These are phyloP conservation scores for Austroboletus niveus DNA, from an alignment of 1,284 basidiomycete genomes.

Conservation along the genomic window DNA sequence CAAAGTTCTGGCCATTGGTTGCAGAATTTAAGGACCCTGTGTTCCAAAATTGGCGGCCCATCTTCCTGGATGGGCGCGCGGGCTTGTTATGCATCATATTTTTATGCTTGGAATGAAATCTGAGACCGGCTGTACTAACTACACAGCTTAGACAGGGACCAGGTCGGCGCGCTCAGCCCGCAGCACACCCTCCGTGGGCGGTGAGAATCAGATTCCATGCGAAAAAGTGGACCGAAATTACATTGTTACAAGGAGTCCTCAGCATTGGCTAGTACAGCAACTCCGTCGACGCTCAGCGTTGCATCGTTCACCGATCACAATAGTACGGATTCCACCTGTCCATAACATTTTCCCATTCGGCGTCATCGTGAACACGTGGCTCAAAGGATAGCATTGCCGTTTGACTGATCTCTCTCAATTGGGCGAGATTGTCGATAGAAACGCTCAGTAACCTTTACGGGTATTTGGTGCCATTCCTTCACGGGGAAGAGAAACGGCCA, in stretches of 20 bases:
- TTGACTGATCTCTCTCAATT: slow-evolving; percentile 10
- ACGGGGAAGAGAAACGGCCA: slow-evolving; percentile 17
- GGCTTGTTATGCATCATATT: slow-evolving; percentile 2
- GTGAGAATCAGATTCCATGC: slow-evolving; percentile 25
- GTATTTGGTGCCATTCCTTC: slow-evolving; percentile 5
- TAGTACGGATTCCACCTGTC: neutral
- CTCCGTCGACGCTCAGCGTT: neutral
- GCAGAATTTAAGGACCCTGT: neutral
- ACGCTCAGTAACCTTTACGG: slow-evolving; percentile 11
- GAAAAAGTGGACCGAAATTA: slow-evolving; percentile 18
- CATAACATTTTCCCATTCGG: neutral
- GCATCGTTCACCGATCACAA: neutral
- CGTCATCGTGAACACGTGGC: slow-evolving; percentile 20
- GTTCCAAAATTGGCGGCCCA: neutral
- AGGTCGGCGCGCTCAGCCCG: slow-evolving; percentile 10
- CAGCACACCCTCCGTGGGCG: slow-evolving; percentile 14
- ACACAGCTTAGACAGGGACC: slow-evolving; percentile 25
- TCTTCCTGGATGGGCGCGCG: neutral
- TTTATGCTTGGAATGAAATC: neutral
- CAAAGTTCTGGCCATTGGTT: neutral
- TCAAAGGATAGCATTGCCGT: slow-evolving; percentile 3
- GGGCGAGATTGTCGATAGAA: slow-evolving; percentile 27
- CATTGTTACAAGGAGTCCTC: slow-evolving; percentile 5
- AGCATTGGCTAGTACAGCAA: slow-evolving; percentile 23
- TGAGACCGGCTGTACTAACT: neutral